Base-by-base conservation (phyloP, 225 moss, liverwort and hornwort species). In the Polytrichum commune region DNA sequence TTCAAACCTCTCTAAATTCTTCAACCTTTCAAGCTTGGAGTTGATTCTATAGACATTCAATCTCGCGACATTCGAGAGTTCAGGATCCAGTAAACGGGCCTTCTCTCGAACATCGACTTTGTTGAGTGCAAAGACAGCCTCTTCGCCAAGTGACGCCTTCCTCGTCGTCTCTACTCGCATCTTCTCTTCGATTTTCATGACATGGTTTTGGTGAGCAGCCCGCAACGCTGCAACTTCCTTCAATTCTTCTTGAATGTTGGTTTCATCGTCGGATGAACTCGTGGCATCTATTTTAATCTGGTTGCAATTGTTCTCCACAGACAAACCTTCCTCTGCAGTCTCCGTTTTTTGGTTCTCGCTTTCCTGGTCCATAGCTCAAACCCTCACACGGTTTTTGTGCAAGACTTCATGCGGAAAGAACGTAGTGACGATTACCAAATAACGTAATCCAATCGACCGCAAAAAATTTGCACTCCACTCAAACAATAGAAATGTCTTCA, bases 81-180 rank as follows among this genome's bases (percentile, higher is more conserved):
- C 46, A 46, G 0, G 30, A 30, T 46, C 46, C 16, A 3, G 13
- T 0, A 46, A 3, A 13, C 13, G 4, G 4, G 46, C 1, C 4
- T 3, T 13, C 46, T 46, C 46, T 46, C 13, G 46, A 46, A 46
- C 46, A 46, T 16, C 13, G 46, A 4, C 70, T 70, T 30, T 57
- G 6, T 60, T 60, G 4, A 70, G 58, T 20, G 70, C 70, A 70
- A 70, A 71, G 35, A 71, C 60, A 9, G 62, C 71, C 10, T 71
- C 71, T 25, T 71, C 62, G 1, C 71, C 71, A n/a, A 24, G 46
- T 33, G 62, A 18, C 23, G 19, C 53, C 62, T 71, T 62, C 46
- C 60, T 53, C 27, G 16, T 33, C 30, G 33, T 35, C 18, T 70
- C 70, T 1, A 70, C 60, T 58, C 5, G 30, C 70, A 57, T 70